These are phyloP conservation scores for Austroboletus festivus DNA, from an alignment of 768 basidiomycete species.

Conservation along the genomic window DNA sequence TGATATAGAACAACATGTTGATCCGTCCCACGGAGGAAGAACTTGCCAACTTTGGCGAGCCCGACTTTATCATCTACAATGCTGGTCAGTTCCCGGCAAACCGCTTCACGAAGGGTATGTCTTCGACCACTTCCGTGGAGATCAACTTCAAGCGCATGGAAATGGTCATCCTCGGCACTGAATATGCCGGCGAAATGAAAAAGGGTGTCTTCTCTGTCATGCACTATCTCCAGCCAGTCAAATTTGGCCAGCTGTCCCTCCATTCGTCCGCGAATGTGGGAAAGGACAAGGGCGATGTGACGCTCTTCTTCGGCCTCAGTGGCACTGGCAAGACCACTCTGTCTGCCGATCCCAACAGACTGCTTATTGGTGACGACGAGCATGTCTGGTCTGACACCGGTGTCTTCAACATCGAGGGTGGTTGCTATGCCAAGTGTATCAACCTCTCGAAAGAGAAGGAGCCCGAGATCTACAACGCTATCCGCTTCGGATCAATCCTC, in stretches of 20 bases:
- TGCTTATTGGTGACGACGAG: constrained; percentile 97
- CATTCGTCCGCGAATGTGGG: constrained; percentile 99
- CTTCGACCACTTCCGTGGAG: constrained; percentile 96
- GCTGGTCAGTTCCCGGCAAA: constrained; percentile 99
- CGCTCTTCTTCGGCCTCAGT: constrained; percentile 97
- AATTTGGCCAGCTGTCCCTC: constrained; percentile 94
- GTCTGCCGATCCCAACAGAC: constrained; percentile 90
- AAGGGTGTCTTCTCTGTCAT: constrained; percentile 99
- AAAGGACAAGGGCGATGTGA: constrained; percentile 83
- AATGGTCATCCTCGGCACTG: constrained; percentile 99
- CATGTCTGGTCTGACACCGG: constrained; percentile 99
- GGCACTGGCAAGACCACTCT: constrained; percentile 99
- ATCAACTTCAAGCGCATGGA: constrained; percentile 99
- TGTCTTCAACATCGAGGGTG: constrained; percentile 99
- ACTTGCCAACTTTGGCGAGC: constrained; percentile 90
- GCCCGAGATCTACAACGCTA: constrained; percentile 95
- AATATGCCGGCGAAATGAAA: constrained; percentile 99
- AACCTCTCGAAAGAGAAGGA: constrained; percentile 97
- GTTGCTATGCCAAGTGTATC: constrained; percentile 98
- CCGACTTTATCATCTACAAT: constrained; percentile 99
- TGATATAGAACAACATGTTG: constrained; percentile 90
- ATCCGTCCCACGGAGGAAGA: constrained; percentile 97
- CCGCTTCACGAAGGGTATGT: constrained; percentile 99
- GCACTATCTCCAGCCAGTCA: constrained; percentile 99
- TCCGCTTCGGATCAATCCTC: constrained; percentile 93